Evolutionary conservation across 78 protist species (phyloP).

Genomic region (Creolimax fragrantissima): DNA sequence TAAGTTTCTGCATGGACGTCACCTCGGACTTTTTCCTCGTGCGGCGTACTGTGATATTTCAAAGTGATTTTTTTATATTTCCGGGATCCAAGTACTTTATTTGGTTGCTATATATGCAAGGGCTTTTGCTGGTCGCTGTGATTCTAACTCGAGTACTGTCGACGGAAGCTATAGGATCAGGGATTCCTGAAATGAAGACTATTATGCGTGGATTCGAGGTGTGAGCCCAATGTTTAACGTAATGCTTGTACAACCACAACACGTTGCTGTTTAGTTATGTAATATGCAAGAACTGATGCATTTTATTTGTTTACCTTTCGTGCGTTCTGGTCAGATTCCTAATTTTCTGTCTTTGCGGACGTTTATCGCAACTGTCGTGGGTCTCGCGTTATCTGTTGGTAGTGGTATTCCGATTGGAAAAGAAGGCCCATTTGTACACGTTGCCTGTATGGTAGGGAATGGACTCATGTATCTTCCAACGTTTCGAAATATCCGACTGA

Average conservation of each 20-base stretch:
- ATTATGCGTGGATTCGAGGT: conserved; percentile 59
- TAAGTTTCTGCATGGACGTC: background rate
- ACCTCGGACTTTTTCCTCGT: background rate
- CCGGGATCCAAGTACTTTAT: background rate
- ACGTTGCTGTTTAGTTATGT: no score
- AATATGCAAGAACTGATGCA: no score
- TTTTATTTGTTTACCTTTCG: background rate
- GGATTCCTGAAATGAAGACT: conserved; percentile 79
- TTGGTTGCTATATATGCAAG: background rate
- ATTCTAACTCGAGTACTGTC: background rate
- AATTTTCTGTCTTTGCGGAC: background rate
- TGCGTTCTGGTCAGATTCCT: background rate
- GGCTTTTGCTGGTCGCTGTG: background rate
- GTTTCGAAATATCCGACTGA: conserved; percentile 20
- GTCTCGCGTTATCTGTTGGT: conserved; percentile 9
- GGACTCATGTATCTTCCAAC: conserved; percentile 1
- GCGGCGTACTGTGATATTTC: background rate
- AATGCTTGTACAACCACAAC: background rate
- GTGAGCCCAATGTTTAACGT: background rate
- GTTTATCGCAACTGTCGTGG: background rate
- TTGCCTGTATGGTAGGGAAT: conserved; percentile 28
- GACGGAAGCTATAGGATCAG: conserved; percentile 46
- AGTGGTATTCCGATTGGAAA: conserved; percentile 73
- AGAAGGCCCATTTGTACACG: conserved; percentile 86
- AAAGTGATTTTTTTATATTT: background rate